phyloP scores from a whole-genome alignment of 345 rosid genomes.

The Nephelium lappaceum region DNA sequence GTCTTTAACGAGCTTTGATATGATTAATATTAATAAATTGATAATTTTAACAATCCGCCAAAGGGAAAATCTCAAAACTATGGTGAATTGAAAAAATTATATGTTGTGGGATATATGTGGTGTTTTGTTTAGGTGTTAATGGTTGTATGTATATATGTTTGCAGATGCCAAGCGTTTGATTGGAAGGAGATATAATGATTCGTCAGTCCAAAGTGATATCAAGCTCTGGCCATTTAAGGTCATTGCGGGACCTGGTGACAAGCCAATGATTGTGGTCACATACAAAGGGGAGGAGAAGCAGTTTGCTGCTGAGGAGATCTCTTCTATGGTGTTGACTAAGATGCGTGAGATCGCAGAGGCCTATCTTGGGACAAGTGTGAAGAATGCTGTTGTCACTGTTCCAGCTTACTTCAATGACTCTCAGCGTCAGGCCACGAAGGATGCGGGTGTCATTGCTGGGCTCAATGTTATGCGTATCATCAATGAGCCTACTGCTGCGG shows the following conservation, averaged over 20 bases:
- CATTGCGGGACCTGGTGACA: slow-evolving; percentile 38
- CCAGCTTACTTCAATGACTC: slow-evolving; percentile 62
- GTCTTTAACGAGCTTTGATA: too few species aligned
- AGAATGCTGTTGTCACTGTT: slow-evolving; percentile 53
- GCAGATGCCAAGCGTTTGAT: slow-evolving; percentile 50
- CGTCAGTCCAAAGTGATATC: slow-evolving; percentile 46
- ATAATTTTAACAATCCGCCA: too few species aligned
- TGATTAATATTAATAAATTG: too few species aligned
- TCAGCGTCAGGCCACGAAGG: slow-evolving; percentile 61
- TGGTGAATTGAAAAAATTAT: too few species aligned
- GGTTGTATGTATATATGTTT: background rate
- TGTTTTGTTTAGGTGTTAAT: background rate
- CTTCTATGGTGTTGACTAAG: slow-evolving; percentile 54
- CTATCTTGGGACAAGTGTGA: slow-evolving; percentile 42
- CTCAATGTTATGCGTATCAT: slow-evolving; percentile 49
- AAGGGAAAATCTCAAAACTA: too few species aligned
- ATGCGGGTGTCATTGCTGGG: slow-evolving; percentile 55
- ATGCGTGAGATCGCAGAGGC: slow-evolving; percentile 63
- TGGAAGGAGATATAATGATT: slow-evolving; percentile 45
- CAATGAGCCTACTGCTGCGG: slow-evolving; percentile 60
- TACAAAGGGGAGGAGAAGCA: slow-evolving; percentile 46
- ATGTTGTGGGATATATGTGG: background rate
- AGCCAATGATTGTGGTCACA: slow-evolving; percentile 38
- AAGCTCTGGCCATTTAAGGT: slow-evolving; percentile 51
- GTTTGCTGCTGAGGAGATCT: slow-evolving; percentile 56